Evolutionary conservation across 176 grass and related monocot genomes (phyloP).

Genomic region (Lolium multiflorum): DNA sequence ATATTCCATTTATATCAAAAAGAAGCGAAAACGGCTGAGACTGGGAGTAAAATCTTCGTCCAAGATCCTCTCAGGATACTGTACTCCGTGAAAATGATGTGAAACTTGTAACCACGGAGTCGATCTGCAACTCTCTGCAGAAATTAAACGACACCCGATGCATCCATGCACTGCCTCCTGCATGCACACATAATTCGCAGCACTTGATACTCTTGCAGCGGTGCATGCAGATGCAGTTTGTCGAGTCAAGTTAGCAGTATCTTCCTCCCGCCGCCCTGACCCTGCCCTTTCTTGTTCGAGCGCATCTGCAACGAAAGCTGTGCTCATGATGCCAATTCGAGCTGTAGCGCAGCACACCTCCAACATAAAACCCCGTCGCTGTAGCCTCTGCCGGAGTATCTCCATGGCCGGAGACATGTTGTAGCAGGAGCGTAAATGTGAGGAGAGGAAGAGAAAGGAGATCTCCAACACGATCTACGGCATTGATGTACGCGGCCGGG

Average conservation of each 20-base stretch:
- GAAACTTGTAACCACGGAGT: neutral
- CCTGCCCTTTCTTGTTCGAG: neutral
- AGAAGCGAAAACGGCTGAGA: no score
- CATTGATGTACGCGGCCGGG: constrained; percentile 37
- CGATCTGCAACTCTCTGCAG: constrained; percentile 15
- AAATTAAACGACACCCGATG: neutral
- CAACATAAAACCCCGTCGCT: constrained; percentile 3
- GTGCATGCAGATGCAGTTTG: no score
- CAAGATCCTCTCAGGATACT: no score
- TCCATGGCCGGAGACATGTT: constrained; percentile 1
- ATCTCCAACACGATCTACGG: constrained; percentile 41
- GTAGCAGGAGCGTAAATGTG: constrained; percentile 27
- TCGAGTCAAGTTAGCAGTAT: neutral
- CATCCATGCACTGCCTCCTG: neutral
- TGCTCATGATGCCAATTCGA: neutral
- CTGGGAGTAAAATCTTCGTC: no score
- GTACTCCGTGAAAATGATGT: no score
- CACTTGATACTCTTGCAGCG: no score
- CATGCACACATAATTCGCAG: neutral
- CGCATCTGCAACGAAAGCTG: constrained; percentile 1
- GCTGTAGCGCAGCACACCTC: neutral
- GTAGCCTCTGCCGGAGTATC: neutral
- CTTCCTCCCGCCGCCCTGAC: neutral
- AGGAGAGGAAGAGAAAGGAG: neutral
- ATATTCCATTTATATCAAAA: no score